These are phyloP conservation scores for Entophlyctis luteolus DNA, from an alignment of 192 early-diverging fungal species.

Conservation along the genomic window DNA sequence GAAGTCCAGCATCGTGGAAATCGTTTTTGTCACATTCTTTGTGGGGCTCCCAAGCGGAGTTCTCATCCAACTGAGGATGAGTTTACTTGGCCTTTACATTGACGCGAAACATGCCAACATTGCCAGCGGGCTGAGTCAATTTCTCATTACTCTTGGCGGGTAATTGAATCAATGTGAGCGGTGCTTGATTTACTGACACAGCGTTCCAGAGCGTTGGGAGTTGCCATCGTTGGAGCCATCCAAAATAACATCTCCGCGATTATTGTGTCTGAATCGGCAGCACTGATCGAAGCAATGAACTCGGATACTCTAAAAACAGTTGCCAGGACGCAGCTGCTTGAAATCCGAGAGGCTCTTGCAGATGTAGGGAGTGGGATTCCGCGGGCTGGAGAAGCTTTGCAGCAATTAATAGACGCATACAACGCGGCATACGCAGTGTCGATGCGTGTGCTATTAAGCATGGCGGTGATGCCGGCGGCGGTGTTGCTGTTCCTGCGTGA, in stretches of 20 bases:
- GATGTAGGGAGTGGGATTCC: not conserved
- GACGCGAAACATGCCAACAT: not conserved
- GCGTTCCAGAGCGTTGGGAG: not conserved
- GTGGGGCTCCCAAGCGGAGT: not conserved
- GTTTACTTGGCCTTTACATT: not conserved
- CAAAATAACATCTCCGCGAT: not conserved
- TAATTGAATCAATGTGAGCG: too few relatives aligned
- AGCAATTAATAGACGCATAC: not conserved
- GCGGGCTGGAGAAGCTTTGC: not conserved
- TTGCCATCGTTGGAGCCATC: not conserved
- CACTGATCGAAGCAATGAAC: not conserved
- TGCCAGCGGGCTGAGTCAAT: not conserved
- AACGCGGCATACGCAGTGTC: not conserved
- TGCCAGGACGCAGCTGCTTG: not conserved
- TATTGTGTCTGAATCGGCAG: not conserved
- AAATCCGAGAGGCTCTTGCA: not conserved
- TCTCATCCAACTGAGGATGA: not conserved
- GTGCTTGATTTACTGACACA: not conserved
- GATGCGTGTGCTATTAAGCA: too few relatives aligned
- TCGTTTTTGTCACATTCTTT: not conserved
- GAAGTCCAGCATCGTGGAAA: not conserved
- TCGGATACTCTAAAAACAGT: not conserved
- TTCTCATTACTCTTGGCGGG: not conserved
- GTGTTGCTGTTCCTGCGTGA: too few relatives aligned
- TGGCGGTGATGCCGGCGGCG: too few relatives aligned